Percentiles rank a stretch among this genome's conserved stretches.
Conservation (phyloP, 2,329 filamentous ascomycete genomes). For the Cyphellophora attinorum region DNA sequence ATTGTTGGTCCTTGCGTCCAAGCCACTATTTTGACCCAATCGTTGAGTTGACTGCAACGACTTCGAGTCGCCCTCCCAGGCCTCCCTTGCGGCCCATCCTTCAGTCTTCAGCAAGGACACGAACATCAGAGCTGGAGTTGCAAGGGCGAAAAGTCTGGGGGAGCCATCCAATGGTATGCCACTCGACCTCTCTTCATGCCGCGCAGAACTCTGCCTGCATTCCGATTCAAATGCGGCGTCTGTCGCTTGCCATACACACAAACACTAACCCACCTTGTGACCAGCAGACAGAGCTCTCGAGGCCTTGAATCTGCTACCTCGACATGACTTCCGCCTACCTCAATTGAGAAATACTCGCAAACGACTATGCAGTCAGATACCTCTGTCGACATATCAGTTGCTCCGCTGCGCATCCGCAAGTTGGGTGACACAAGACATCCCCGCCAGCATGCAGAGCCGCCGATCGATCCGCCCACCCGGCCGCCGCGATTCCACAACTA, state of each 20-base stretch:
- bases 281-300: not conserved
- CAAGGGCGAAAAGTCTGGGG: not conserved
- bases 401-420: conserved; percentile 19
- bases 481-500: conserved; percentile 83
- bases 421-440: conserved; percentile 5
- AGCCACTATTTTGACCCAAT: not conserved
- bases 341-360: not conserved
- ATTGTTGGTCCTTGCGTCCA: not conserved
- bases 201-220: not conserved
- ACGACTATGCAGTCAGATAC: not conserved
- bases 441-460: conserved; percentile 54
- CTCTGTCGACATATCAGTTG: conserved; percentile 18
- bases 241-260: too few relatives aligned
- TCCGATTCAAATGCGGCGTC: not conserved
- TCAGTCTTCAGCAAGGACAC: not conserved
- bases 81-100: not conserved
- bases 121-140: too few relatives aligned
- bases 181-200: not conserved
- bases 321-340: not conserved
- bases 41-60: not conserved
- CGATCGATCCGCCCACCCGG: conserved; percentile 28
- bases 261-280: not conserved
- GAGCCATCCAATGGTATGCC: conserved; percentile 1
- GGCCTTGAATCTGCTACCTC: not conserved
- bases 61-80: not conserved